Conservation (phyloP, 2,329 filamentous ascomycete genomes). For the Hypoxylon sp. region DNA sequence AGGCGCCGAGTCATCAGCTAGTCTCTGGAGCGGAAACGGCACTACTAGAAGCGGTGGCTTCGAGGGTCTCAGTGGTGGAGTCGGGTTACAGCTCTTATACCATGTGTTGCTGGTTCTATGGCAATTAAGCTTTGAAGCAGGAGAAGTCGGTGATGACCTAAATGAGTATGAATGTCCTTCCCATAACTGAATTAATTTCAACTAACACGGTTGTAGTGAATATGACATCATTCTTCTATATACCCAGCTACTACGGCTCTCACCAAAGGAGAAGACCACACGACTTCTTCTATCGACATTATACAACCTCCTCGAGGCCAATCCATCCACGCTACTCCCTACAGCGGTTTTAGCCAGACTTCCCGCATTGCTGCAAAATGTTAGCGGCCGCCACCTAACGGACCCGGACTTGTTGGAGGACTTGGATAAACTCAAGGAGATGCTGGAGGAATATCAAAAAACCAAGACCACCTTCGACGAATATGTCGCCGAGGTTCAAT, state of each 20-base stretch:
- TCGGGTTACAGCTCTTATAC: constrained; percentile 93
- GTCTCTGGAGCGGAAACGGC: constrained; percentile 72
- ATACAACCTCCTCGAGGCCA: constrained; percentile 82
- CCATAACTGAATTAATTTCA: neutral
- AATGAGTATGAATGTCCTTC: constrained; percentile 77
- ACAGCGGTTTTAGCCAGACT: constrained; percentile 89
- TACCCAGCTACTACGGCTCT: constrained; percentile 90
- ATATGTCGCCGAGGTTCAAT: constrained; percentile 87
- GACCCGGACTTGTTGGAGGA: constrained; percentile 77
- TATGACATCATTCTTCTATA: constrained; percentile 94
- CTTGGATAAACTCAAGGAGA: constrained; percentile 71
- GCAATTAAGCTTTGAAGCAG: constrained; percentile 96
- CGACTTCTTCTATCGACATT: constrained; percentile 91
- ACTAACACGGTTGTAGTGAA: constrained; percentile 72
- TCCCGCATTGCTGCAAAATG: constrained; percentile 75
- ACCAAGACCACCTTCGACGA: constrained; percentile 87
- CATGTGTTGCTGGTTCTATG: constrained; percentile 94
- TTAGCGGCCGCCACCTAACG: constrained; percentile 73
- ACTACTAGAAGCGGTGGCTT: constrained; percentile 72
- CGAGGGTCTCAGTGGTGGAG: constrained; percentile 81
- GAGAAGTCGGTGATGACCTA: constrained; percentile 78
- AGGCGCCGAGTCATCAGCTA: constrained; percentile 73
- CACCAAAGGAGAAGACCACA: constrained; percentile 98
- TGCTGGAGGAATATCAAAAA: constrained; percentile 77
- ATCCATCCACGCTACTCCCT: constrained; percentile 82